Conservation (phyloP, 352 stramenopile species). For the Pythium angustatum region DNA sequence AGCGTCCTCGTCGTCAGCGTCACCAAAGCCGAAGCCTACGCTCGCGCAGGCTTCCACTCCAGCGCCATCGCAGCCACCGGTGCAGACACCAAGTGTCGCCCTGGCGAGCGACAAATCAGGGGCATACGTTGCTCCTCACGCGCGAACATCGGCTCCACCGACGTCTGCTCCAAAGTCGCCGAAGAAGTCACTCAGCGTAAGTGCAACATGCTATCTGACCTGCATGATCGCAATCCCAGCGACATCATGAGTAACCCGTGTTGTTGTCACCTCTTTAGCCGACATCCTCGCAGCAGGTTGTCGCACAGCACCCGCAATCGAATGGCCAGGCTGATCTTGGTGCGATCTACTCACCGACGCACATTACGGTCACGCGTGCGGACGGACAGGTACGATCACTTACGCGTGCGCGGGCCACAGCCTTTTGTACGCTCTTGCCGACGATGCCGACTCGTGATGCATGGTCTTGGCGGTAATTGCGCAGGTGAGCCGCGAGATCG, state of each 20-base stretch:
- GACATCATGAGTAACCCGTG: too few relatives aligned
- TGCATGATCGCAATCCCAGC: too few relatives aligned
- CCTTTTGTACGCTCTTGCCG: background rate
- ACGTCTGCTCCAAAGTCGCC: slow-evolving; percentile 6
- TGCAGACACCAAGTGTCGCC: background rate
- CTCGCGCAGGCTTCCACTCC: background rate
- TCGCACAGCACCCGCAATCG: slow-evolving; percentile 7
- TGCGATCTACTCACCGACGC: slow-evolving; percentile 62
- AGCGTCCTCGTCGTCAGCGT: background rate
- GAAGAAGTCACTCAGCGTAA: slow-evolving; percentile 3
- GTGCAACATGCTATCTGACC: too few relatives aligned
- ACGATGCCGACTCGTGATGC: too few relatives aligned
- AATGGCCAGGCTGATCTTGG: slow-evolving; percentile 32
- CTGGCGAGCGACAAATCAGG: background rate
- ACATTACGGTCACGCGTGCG: slow-evolving; percentile 73
- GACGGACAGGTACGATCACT: slow-evolving; percentile 47
- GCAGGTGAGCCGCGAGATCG: slow-evolving; percentile 68
- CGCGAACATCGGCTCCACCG: slow-evolving; percentile 2
- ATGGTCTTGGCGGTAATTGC: too few relatives aligned
- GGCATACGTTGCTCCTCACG: slow-evolving; percentile 18
- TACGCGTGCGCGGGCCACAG: too few relatives aligned
- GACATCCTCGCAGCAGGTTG: background rate
- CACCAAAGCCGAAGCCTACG: background rate
- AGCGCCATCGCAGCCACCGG: background rate
- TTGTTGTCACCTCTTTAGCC: background rate